Percentiles rank a stretch among this genome's conserved stretches.
phyloP scores from a whole-genome alignment of 2,329 filamentous ascomycete species.

The Anthostomella pinea region DNA sequence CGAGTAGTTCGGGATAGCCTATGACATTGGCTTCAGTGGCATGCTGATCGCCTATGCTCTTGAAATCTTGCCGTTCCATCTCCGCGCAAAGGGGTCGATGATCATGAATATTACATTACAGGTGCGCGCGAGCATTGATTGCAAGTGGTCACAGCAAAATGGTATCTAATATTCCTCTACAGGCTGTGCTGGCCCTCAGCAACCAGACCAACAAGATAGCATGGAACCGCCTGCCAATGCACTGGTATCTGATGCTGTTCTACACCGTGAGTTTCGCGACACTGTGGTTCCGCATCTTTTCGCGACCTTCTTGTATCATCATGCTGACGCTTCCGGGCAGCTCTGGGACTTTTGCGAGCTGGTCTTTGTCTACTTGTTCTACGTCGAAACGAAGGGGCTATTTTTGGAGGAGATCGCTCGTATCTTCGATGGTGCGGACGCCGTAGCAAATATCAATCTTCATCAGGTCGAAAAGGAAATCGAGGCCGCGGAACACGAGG shows the following conservation, averaged over 20 bases:
- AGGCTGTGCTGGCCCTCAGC: constrained; percentile 59
- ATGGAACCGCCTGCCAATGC: constrained; percentile 55
- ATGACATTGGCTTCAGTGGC: constrained; percentile 59
- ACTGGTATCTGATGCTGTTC: constrained; percentile 66
- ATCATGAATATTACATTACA: constrained; percentile 63
- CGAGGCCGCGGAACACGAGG: constrained; percentile 29
- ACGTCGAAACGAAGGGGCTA: constrained; percentile 67
- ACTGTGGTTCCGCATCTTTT: not conserved
- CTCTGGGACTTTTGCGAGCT: constrained; percentile 60
- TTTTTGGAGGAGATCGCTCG: constrained; percentile 68
- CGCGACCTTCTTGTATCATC: not conserved
- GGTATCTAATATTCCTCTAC: too few species aligned
- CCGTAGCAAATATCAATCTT: constrained; percentile 53
- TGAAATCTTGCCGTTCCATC: constrained; percentile 56
- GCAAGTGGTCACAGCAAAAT: too few species aligned
- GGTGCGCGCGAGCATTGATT: too few species aligned
- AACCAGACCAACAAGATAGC: constrained; percentile 63
- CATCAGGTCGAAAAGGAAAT: constrained; percentile 56
- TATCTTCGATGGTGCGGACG: constrained; percentile 66
- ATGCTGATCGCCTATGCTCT: constrained; percentile 56
- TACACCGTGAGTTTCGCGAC: constrained; percentile 47
- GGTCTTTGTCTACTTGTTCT: constrained; percentile 63
- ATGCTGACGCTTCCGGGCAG: constrained; percentile 18
- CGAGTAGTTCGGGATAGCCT: constrained; percentile 57
- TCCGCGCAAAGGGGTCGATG: constrained; percentile 59